A percentile compares a stretch with the other conserved stretches of the same genome.
Evolutionary conservation across 257 asterid genomes (phyloP).

Genomic region (Cinchona pubescens): DNA sequence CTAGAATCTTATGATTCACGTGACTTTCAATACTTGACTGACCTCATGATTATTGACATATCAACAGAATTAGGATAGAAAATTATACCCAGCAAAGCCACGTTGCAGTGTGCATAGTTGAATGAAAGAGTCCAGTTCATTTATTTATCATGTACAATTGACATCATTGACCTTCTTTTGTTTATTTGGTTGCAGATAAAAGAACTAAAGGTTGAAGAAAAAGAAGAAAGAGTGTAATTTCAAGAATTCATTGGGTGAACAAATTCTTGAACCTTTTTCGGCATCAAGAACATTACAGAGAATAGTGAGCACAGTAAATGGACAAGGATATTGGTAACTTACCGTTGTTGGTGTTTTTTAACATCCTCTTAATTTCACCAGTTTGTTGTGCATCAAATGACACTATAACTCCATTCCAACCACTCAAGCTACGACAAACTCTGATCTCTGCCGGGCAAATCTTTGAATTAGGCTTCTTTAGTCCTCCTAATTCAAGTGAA

Average conservation of each 20-base stretch:
- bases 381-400: constrained; percentile 24
- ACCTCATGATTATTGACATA: too few relatives aligned
- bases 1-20: too few relatives aligned
- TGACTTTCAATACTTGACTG: too few relatives aligned
- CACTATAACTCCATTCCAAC: constrained; percentile 37
- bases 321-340: neutral
- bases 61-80: too few relatives aligned
- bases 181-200: neutral
- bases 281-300: neutral
- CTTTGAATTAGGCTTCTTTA: constrained; percentile 79
- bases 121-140: neutral
- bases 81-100: too few relatives aligned
- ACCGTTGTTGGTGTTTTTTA: neutral
- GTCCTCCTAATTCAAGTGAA: too few relatives aligned
- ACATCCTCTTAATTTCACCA: neutral
- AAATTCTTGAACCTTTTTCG: neutral
- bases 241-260: neutral
- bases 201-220: too few relatives aligned
- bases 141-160: neutral
- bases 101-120: neutral
- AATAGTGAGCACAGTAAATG: neutral
- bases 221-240: neutral
- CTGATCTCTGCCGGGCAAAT: constrained; percentile 41
- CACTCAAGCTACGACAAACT: constrained; percentile 34
- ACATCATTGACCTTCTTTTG: neutral